phyloP scores from a whole-genome alignment of 2,329 filamentous ascomycete genomes.

The Xylaria sp. region DNA sequence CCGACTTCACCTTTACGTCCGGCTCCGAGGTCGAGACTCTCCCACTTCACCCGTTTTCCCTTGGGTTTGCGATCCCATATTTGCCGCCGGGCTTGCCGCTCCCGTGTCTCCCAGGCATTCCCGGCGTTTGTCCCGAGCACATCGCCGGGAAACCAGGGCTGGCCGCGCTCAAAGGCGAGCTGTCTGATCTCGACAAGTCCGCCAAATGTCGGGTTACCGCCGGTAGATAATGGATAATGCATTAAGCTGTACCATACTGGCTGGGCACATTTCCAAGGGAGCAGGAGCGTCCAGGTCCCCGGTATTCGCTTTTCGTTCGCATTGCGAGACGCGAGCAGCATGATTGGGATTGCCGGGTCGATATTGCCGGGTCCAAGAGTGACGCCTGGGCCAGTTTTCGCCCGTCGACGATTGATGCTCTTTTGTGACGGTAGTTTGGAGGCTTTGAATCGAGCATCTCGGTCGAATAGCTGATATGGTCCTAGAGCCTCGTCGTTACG shows the following conservation, averaged over 20 bases:
- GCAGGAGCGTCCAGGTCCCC: conserved; percentile 82
- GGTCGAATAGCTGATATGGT: conserved; percentile 72
- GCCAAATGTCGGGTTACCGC: conserved; percentile 83
- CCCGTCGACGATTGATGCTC: conserved; percentile 80
- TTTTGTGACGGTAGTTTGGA: conserved; percentile 79
- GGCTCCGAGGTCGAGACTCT: conserved; percentile 77
- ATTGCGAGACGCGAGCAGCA: conserved; percentile 72
- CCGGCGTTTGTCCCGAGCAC: conserved; percentile 83
- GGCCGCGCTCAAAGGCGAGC: conserved; percentile 80
- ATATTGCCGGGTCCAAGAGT: conserved; percentile 65
- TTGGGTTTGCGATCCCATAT: conserved; percentile 84
- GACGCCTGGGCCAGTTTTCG: conserved; percentile 70
- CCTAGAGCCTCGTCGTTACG: conserved; percentile 66
- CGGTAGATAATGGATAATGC: conserved; percentile 81
- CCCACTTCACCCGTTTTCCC: conserved; percentile 82
- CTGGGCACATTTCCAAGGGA: conserved; percentile 90
- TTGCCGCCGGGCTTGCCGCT: conserved; percentile 67
- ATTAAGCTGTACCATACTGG: conserved; percentile 89
- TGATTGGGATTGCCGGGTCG: conserved; percentile 82
- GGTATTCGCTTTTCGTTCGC: conserved; percentile 62
- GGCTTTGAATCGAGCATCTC: conserved; percentile 72
- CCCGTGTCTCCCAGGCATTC: conserved; percentile 77
- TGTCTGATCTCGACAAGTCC: conserved; percentile 84
- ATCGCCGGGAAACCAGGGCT: conserved; percentile 89
- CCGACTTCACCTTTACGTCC: conserved; percentile 85